phyloP scores from a whole-genome alignment of 2,329 filamentous ascomycete genomes.

The Claviceps cyperi region DNA sequence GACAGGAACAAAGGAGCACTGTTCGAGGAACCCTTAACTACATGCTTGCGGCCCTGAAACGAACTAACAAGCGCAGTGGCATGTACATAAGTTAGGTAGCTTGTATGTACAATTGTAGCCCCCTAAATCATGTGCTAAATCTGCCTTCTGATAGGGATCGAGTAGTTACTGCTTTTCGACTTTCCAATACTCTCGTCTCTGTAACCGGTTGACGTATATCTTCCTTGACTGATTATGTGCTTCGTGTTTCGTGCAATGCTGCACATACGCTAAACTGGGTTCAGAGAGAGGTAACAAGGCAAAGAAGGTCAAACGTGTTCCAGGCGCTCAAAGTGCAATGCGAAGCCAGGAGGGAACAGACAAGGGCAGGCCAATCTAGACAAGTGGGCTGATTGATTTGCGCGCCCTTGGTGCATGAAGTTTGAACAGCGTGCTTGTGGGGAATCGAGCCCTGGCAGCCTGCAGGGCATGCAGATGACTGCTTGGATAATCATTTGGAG shows the following conservation, averaged over 20 bases:
- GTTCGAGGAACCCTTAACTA: not conserved
- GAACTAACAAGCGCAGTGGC: not conserved
- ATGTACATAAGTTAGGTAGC: too few relatives aligned
- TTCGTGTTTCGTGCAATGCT: too few relatives aligned
- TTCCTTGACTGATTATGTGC: too few relatives aligned
- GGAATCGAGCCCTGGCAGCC: not conserved
- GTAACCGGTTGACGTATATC: too few relatives aligned
- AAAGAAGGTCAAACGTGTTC: too few relatives aligned
- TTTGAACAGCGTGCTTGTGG: not conserved
- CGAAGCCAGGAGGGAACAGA: not conserved
- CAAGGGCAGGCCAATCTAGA: not conserved
- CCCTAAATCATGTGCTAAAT: too few relatives aligned
- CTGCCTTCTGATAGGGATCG: too few relatives aligned
- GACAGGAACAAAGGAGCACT: not conserved
- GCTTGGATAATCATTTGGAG: not conserved
- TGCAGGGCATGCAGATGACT: not conserved
- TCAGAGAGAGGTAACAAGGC: too few relatives aligned
- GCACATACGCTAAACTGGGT: too few relatives aligned
- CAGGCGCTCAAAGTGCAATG: too few relatives aligned
- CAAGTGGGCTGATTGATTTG: not conserved
- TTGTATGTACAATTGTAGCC: not conserved
- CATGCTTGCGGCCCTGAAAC: not conserved
- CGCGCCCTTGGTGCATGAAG: not conserved
- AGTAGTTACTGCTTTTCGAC: too few relatives aligned
- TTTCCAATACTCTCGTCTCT: too few relatives aligned